A percentile compares a stretch with the other conserved stretches of the same genome.
Evolutionary conservation across 805 yeast genomes (phyloP).

Genomic region (Saccharomycopsis sp.): DNA sequence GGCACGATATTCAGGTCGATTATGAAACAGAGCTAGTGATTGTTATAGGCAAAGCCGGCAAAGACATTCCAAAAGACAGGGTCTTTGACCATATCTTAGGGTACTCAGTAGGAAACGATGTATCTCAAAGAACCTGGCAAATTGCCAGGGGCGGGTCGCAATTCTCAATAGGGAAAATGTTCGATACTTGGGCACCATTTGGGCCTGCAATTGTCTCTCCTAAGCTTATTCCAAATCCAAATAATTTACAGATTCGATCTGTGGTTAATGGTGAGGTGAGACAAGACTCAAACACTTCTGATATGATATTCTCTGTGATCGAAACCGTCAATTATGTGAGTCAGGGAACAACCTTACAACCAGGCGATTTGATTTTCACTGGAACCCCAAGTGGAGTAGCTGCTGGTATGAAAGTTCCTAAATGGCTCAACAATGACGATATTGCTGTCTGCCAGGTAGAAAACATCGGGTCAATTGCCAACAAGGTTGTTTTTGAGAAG

Average conservation of each 20-base stretch:
- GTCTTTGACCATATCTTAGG: constrained; percentile 46
- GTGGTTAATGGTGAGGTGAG: constrained; percentile 42
- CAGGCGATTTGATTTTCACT: constrained; percentile 49
- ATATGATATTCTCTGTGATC: constrained; percentile 42
- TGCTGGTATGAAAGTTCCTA: constrained; percentile 34
- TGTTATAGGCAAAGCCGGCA: constrained; percentile 46
- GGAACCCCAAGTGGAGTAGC: constrained; percentile 57
- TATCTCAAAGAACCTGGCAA: constrained; percentile 54
- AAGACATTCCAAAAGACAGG: constrained; percentile 35
- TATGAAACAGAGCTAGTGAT: constrained; percentile 51
- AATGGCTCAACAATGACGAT: constrained; percentile 41
- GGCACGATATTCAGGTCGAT: constrained; percentile 31
- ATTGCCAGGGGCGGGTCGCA: constrained; percentile 46
- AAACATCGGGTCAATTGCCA: constrained; percentile 37
- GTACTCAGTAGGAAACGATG: constrained; percentile 49
- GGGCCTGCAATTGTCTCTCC: constrained; percentile 47
- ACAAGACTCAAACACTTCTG: constrained; percentile 41
- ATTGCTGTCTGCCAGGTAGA: constrained; percentile 36
- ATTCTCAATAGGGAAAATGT: constrained; percentile 46
- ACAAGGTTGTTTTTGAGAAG: constrained; percentile 32
- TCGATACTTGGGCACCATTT: constrained; percentile 51
- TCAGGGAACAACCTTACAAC: constrained; percentile 44
- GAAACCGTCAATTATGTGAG: constrained; percentile 41
- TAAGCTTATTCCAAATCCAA: constrained; percentile 30
- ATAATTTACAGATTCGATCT: constrained; percentile 33